A percentile compares a stretch with the other conserved stretches of the same genome.
phyloP scores from a whole-genome alignment of 2,329 filamentous ascomycete species.

The Aspergillus niger region DNA sequence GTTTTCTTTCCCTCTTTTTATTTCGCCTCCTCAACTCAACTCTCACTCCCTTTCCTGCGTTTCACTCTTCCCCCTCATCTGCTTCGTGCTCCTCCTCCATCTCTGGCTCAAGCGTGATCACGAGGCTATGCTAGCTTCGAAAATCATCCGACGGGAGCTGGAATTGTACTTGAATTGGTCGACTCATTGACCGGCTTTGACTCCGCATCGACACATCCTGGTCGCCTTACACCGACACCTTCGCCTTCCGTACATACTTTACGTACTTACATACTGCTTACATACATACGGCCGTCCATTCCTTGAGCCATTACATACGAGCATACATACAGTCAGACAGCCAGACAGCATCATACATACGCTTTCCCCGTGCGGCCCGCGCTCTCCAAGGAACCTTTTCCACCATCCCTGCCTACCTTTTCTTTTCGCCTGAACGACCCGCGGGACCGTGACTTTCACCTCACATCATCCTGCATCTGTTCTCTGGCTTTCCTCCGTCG shows the following conservation, averaged over 20 bases:
- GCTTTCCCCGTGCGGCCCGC: background rate
- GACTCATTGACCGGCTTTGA: slow-evolving; percentile 23
- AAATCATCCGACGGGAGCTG: slow-evolving; percentile 35
- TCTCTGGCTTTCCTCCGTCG: slow-evolving; percentile 19
- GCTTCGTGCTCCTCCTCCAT: slow-evolving; percentile 8
- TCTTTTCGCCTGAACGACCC: slow-evolving; percentile 22
- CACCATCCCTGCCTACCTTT: slow-evolving; percentile 20
- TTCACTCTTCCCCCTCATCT: slow-evolving; percentile 10
- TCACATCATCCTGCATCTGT: slow-evolving; percentile 34
- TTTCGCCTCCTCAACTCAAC: slow-evolving; percentile 8
- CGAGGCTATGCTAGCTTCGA: slow-evolving; percentile 37
- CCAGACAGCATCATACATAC: slow-evolving; percentile 16
- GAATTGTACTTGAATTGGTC: slow-evolving; percentile 30
- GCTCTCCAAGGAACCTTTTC: slow-evolving; percentile 3
- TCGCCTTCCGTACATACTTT: slow-evolving; percentile 14
- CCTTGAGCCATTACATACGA: slow-evolving; percentile 12
- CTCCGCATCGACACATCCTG: slow-evolving; percentile 31
- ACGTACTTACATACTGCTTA: slow-evolving; percentile 17
- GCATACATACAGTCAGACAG: slow-evolving; percentile 7
- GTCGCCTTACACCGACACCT: slow-evolving; percentile 20
- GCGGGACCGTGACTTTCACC: slow-evolving; percentile 26
- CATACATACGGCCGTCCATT: slow-evolving; percentile 16
- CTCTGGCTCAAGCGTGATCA: slow-evolving; percentile 27
- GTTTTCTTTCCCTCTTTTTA: slow-evolving; percentile 15
- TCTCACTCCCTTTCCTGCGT: background rate